Percentiles rank a stretch among this genome's conserved stretches.
These are phyloP conservation scores for Hemerocallis citrina DNA, from an alignment of 106 monocot genomes.

Conservation along the genomic window DNA sequence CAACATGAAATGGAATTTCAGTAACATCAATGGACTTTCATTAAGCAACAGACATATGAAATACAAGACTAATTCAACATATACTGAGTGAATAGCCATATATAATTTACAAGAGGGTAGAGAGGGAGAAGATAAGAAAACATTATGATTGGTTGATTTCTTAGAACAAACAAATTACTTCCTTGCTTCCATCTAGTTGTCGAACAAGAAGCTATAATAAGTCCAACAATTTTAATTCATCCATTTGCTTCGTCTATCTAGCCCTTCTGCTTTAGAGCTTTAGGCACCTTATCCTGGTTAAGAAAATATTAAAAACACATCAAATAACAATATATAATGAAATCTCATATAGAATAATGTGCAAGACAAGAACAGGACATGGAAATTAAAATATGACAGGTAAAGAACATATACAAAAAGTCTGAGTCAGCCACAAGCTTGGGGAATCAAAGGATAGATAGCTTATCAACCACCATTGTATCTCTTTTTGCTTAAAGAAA, in stretches of 20 bases:
- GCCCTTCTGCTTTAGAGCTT: background rate
- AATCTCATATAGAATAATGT: no score
- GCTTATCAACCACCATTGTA: no score
- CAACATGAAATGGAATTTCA: no score
- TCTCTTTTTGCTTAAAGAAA: no score
- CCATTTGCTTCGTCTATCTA: background rate
- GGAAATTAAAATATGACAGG: no score
- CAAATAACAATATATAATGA: no score
- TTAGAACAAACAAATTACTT: background rate
- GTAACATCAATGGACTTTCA: background rate
- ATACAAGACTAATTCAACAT: background rate
- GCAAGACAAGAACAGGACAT: no score
- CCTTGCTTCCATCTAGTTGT: background rate
- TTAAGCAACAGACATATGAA: background rate
- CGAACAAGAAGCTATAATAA: constrained; percentile 1
- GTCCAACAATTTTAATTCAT: background rate
- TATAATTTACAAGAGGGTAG: background rate
- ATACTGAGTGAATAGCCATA: background rate
- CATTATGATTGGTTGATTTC: background rate
- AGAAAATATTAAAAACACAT: background rate
- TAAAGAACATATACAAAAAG: no score
- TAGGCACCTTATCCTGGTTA: constrained; percentile 1
- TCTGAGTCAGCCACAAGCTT: no score
- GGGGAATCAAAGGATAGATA: no score
- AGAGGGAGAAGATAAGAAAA: background rate